Evolutionary conservation across 306 rosid species (phyloP), one percentile per base, ranked within the genome.

Genomic region (Abrus pulchellus): DNA sequence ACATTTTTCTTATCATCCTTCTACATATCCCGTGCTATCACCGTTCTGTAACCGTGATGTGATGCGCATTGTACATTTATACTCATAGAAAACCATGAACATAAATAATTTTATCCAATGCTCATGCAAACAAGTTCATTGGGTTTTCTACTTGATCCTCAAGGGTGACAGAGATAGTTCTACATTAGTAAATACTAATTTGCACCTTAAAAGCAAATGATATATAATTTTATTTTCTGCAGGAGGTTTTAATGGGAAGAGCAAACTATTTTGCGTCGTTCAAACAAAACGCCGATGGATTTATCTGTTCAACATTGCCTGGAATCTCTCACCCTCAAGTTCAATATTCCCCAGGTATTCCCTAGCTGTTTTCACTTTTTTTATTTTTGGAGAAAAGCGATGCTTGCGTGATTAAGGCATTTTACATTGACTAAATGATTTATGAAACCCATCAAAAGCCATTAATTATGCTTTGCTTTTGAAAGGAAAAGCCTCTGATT

Each of bases 241-340:
- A 95, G 99, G 99, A 95, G 82, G 99, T 93, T 80, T 74, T 95
- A 66, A 95, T 89, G 97, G 97, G 99, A 62, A 93, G 78, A 86
- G 99, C 97, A 40, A 89, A 89, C 28, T 95, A 93, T 77, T 93
- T 93, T 75, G 76, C 86, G 12, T 95, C 99, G 3, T 95, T 95
- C 86, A 87, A 79, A 82, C 95, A 84, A 69, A 95, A 95, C 48
- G 98, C 99, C 4, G 98, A 95, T 85, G 96, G 10, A 47, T 95
- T 95, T 78, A 95, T 95, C 55, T 93, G 98, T 75, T 90, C 99
- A 9, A 63, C 93, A 60, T 60, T 95, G 88, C 99, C 97, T 38
- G 98, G 97, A 83, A 85, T 91, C 83, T 89, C 99, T 61, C 95
- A 93, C 82, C 87, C 97, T 60, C 93, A 93, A 83, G 91, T 94